Conservation (phyloP, 257 asterid species). For the Scutellaria baicalensis region DNA sequence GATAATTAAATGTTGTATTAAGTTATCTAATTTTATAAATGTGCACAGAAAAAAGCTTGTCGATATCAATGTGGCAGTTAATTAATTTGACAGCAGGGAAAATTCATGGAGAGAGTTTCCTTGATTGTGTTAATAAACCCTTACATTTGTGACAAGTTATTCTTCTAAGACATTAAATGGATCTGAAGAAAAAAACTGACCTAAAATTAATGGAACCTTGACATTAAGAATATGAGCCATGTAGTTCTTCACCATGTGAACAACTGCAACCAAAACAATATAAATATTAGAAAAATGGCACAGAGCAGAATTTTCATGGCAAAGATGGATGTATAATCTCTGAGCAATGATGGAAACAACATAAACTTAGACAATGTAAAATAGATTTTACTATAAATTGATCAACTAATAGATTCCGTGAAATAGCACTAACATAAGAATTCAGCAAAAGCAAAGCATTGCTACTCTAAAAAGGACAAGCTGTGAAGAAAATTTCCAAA, state of each 20-base stretch:
- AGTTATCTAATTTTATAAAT: neutral
- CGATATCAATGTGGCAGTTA: neutral
- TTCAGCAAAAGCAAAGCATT: neutral
- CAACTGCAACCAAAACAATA: conserved; percentile 41
- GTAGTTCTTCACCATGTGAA: conserved; percentile 87
- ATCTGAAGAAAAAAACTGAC: conserved; percentile 23
- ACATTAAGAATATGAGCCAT: conserved; percentile 53
- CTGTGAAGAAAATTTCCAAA: neutral
- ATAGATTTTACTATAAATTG: neutral
- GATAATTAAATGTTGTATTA: neutral
- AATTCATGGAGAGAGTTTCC: neutral
- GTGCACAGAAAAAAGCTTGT: neutral
- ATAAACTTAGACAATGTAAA: neutral
- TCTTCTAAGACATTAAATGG: conserved; percentile 7
- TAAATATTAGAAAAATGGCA: conserved; percentile 5
- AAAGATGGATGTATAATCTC: neutral
- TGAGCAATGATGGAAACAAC: neutral
- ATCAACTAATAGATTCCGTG: neutral
- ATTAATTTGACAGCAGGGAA: neutral
- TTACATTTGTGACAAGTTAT: neutral
- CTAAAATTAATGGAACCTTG: conserved; percentile 82
- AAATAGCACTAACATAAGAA: neutral
- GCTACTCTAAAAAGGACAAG: neutral
- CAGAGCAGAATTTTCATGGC: neutral
- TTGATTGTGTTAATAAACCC: conserved; percentile 1